Evolutionary conservation across 768 basidiomycete genomes (phyloP).

Genomic region (Termitomyces sp.): DNA sequence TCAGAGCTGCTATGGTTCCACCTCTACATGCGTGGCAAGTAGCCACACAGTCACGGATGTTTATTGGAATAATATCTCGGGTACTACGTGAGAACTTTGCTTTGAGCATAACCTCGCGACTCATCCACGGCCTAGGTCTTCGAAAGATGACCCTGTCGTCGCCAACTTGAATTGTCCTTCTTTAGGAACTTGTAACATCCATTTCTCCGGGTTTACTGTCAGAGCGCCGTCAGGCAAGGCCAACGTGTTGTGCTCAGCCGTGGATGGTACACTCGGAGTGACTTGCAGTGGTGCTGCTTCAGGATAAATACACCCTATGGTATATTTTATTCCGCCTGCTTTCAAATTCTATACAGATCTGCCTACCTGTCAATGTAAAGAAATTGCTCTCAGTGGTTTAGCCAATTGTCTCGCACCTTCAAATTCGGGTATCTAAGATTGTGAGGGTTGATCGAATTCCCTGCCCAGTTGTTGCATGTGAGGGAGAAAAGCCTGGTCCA

Average conservation of each 20-base stretch:
- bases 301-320: constrained; percentile 10
- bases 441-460: too few species aligned
- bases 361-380: neutral
- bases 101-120: neutral
- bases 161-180: constrained; percentile 25
- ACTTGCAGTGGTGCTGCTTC: constrained; percentile 22
- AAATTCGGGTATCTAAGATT: neutral
- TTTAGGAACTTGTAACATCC: constrained; percentile 20
- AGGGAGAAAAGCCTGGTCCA: too few species aligned
- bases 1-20: constrained; percentile 24
- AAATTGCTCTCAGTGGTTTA: neutral
- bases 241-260: constrained; percentile 21
- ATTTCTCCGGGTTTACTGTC: constrained; percentile 19
- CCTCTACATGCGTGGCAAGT: constrained; percentile 20
- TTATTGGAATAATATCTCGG: constrained; percentile 20
- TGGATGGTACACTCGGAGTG: constrained; percentile 21
- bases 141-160: constrained; percentile 19
- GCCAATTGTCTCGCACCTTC: neutral
- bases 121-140: constrained; percentile 13
- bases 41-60: constrained; percentile 21
- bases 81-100: constrained; percentile 21
- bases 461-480: too few species aligned
- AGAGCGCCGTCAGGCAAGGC: constrained; percentile 21
- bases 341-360: neutral
- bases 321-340: neutral